These are phyloP conservation scores for Yamadazyma spencermartinsiae DNA, from an alignment of 1,139 yeast genomes.

Conservation along the genomic window DNA sequence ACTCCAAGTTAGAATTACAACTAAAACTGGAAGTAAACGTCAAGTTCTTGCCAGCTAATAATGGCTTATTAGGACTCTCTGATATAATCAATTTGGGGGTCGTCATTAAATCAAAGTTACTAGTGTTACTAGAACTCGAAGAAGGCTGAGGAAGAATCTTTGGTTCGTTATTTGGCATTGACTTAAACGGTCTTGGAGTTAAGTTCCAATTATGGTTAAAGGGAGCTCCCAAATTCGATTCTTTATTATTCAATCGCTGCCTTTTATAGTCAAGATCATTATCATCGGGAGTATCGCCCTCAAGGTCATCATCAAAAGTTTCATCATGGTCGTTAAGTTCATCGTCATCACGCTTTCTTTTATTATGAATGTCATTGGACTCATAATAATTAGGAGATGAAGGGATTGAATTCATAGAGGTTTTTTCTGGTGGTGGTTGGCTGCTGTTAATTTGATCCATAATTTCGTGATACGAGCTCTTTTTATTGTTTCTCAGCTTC, in stretches of 20 bases:
- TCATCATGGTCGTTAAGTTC: constrained; percentile 8
- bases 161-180: constrained; percentile 4
- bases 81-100: constrained; percentile 31
- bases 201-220: constrained; percentile 15
- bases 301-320: constrained; percentile 10
- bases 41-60: constrained; percentile 44
- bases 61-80: constrained; percentile 42
- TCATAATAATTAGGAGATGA: constrained; percentile 33
- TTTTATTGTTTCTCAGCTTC: constrained; percentile 56
- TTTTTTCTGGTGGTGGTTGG: constrained; percentile 11
- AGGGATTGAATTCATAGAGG: constrained; percentile 30
- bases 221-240: constrained; percentile 34
- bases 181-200: constrained; percentile 9
- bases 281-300: constrained; percentile 3
- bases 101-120: constrained; percentile 14
- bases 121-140: constrained; percentile 3
- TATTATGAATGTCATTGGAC: constrained; percentile 4
- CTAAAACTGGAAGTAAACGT: constrained; percentile 62
- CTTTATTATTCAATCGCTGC: constrained; percentile 4
- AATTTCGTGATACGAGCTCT: constrained; percentile 45
- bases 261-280: constrained; percentile 9
- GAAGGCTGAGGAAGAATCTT: not conserved
- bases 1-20: constrained; percentile 61
- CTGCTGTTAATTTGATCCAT: constrained; percentile 40
- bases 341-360: constrained; percentile 8